Evolutionary conservation across 148 eudicot species (phyloP).

Genomic region (Rhododendron griersonianum): DNA sequence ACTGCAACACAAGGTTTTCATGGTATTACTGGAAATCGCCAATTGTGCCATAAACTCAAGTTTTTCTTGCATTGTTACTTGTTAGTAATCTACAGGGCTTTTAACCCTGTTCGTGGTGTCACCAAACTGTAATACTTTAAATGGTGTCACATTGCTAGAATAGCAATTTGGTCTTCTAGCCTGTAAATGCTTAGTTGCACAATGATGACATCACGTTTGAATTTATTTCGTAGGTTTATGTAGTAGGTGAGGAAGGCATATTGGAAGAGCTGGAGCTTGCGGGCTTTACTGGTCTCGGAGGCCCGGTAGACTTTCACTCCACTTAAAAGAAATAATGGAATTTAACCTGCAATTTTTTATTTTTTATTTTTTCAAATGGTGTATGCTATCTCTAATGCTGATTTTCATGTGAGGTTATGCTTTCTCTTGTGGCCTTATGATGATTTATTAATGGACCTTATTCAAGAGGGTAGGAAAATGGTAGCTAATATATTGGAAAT

Average conservation of each 20-base stretch:
- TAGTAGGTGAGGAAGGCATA: slow-evolving; percentile 84
- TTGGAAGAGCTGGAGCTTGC: slow-evolving; percentile 81
- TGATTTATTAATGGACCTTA: background rate
- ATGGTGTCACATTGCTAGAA: background rate
- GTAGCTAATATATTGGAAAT: background rate
- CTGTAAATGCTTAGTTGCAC: background rate
- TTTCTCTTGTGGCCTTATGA: background rate
- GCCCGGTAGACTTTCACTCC: slow-evolving; percentile 57
- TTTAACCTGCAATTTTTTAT: background rate
- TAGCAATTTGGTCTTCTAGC: background rate
- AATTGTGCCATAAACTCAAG: background rate
- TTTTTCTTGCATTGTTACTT: background rate
- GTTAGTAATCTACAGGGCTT: background rate
- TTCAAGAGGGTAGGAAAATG: background rate
- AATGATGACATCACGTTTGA: background rate
- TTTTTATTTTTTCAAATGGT: background rate
- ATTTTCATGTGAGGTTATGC: background rate
- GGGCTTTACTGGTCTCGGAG: slow-evolving; percentile 79
- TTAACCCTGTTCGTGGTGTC: background rate
- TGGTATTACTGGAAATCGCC: background rate
- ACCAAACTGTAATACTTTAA: background rate
- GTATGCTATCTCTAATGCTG: background rate
- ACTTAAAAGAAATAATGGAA: background rate
- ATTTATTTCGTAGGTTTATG: slow-evolving; percentile 61
- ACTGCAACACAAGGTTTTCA: background rate